Percentiles rank a stretch among this genome's conserved stretches.
These are phyloP conservation scores for Trametes maxima DNA, from an alignment of 768 basidiomycete genomes.

Conservation along the genomic window DNA sequence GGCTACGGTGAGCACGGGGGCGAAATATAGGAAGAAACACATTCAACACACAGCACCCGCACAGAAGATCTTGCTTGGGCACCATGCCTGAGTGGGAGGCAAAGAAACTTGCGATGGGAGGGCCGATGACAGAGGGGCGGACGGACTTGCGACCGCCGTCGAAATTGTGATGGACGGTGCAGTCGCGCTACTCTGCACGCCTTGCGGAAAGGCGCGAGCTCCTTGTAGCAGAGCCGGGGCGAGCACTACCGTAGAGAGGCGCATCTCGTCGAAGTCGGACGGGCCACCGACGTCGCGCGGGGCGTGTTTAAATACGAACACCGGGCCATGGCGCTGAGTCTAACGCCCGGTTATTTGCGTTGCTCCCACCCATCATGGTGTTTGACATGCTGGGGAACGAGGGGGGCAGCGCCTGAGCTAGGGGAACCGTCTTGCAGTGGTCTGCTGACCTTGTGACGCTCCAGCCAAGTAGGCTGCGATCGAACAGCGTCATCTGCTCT, in stretches of 20 bases:
- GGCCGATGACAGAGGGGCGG: constrained; percentile 50
- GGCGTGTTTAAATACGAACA: constrained; percentile 9
- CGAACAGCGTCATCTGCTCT: neutral
- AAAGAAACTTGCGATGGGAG: constrained; percentile 66
- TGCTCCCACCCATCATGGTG: constrained; percentile 6
- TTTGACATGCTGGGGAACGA: constrained; percentile 2
- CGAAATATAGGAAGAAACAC: neutral
- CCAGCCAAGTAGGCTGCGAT: neutral
- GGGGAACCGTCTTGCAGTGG: constrained; percentile 7
- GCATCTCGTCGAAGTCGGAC: constrained; percentile 9
- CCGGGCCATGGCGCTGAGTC: neutral
- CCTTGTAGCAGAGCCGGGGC: constrained; percentile 3
- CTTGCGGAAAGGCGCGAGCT: constrained; percentile 3
- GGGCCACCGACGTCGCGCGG: neutral
- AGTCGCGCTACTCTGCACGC: constrained; percentile 20
- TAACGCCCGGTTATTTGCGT: constrained; percentile 8
- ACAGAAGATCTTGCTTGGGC: constrained; percentile 77
- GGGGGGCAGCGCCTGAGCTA: neutral
- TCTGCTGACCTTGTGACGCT: constrained; percentile 12
- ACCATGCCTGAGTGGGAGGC: constrained; percentile 78
- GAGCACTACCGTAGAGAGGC: constrained; percentile 2
- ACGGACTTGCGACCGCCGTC: constrained; percentile 67
- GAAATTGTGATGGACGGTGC: constrained; percentile 45
- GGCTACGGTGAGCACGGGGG: neutral
- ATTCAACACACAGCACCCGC: constrained; percentile 61